Conservation (phyloP, 2,329 filamentous ascomycete species). For the Pseudogymnoascus sp. region DNA sequence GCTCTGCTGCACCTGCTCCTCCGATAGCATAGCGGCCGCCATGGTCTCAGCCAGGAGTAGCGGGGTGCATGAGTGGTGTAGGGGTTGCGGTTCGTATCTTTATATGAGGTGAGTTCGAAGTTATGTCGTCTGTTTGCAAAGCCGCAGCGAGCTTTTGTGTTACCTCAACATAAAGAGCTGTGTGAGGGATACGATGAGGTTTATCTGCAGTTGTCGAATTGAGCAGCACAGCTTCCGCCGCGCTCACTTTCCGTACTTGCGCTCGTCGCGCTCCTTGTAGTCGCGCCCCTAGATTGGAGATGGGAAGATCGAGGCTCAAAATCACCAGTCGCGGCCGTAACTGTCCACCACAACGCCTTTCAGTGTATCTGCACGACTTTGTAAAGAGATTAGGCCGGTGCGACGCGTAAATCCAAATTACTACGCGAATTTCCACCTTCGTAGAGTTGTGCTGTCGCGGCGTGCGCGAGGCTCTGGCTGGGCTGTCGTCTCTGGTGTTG, state of each 20-base stretch:
- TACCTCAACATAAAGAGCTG: background rate
- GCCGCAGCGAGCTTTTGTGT: background rate
- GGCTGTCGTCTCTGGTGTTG: constrained; percentile 14
- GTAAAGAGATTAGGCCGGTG: constrained; percentile 19
- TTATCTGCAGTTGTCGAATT: background rate
- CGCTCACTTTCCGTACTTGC: background rate
- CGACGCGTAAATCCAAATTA: constrained; percentile 28
- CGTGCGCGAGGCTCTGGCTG: background rate
- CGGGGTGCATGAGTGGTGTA: constrained; percentile 4
- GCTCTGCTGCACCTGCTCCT: constrained; percentile 26
- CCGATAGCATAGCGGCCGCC: constrained; percentile 25
- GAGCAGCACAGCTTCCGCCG: background rate
- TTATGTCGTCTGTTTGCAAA: background rate
- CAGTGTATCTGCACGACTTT: constrained; percentile 10
- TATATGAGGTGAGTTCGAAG: background rate
- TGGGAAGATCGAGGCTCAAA: constrained; percentile 7
- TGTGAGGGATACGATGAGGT: background rate
- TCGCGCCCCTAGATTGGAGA: background rate
- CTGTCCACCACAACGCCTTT: constrained; percentile 4
- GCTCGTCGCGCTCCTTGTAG: background rate
- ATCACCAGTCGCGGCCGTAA: background rate
- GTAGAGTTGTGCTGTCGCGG: constrained; percentile 22
- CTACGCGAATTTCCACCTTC: constrained; percentile 19
- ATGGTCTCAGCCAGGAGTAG: constrained; percentile 16
- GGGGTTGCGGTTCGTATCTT: background rate